Evolutionary conservation across 176 grass and related monocot species (phyloP).

Genomic region (Calamus simplicifolius): DNA sequence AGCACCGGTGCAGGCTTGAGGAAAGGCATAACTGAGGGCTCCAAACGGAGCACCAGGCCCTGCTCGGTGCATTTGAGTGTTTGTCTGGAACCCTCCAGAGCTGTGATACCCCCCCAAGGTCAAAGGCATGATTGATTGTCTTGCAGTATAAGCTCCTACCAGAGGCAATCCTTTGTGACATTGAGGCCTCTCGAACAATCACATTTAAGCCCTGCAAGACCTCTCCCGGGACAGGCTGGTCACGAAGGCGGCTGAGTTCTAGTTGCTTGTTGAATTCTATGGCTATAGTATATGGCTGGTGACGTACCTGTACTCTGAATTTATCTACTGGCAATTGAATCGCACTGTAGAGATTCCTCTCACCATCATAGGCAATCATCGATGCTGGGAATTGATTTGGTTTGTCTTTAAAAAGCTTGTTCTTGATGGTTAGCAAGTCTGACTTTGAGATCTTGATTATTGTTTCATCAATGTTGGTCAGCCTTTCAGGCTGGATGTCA

Average conservation of each 20-base stretch:
- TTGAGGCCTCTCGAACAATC: conserved; percentile 44
- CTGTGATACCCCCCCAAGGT: conserved; percentile 24
- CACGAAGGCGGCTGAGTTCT: conserved; percentile 29
- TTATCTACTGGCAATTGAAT: conserved; percentile 28
- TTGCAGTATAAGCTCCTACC: conserved; percentile 41
- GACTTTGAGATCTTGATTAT: conserved; percentile 34
- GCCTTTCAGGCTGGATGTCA: conserved; percentile 28
- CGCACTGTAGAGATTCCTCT: conserved; percentile 39
- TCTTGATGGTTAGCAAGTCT: conserved; percentile 41
- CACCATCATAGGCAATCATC: conserved; percentile 43
- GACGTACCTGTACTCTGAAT: conserved; percentile 28
- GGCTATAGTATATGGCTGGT: conserved; percentile 25
- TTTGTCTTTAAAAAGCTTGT: conserved; percentile 35
- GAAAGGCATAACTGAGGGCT: conserved; percentile 56
- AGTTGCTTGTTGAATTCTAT: conserved; percentile 47
- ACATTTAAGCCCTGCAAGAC: conserved; percentile 55
- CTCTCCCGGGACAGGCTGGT: conserved; percentile 43
- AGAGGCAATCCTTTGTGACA: conserved; percentile 29
- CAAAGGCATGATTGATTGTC: background rate
- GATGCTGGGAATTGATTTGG: conserved; percentile 12
- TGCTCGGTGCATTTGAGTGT: conserved; percentile 36
- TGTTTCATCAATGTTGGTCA: background rate
- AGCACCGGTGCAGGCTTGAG: conserved; percentile 31
- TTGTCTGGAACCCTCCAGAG: conserved; percentile 38
- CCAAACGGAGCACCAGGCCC: conserved; percentile 34